Evolutionary conservation across 2,329 filamentous ascomycete genomes (phyloP).

Genomic region (Myriosclerotinia scirpicola): DNA sequence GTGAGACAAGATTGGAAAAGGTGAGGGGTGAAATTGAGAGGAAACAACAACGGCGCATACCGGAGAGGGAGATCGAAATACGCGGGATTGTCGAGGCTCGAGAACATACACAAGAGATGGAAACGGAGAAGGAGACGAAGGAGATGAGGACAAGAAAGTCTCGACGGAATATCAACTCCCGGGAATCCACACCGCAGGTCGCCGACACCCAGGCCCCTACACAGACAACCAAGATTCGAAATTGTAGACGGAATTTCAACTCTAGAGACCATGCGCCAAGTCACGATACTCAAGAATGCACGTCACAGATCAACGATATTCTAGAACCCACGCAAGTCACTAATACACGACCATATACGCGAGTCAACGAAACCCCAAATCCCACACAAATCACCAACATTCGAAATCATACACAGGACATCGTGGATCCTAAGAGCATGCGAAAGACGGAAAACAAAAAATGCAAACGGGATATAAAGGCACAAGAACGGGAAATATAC

Average conservation of each 20-base stretch:
- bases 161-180: background rate
- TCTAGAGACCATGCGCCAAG: background rate
- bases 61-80: background rate
- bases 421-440: background rate
- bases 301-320: background rate
- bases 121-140: background rate
- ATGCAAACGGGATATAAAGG: background rate
- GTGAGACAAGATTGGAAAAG: background rate
- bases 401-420: slow-evolving; percentile 1
- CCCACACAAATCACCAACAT: background rate
- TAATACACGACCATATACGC: background rate
- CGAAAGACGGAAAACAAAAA: background rate
- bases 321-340: background rate
- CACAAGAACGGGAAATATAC: background rate
- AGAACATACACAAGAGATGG: background rate
- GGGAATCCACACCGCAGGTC: background rate
- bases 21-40: background rate
- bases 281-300: background rate
- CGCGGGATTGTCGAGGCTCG: background rate
- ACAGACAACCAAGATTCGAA: background rate
- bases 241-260: background rate
- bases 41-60: background rate
- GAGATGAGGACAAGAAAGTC: background rate
- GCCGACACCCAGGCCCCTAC: background rate
- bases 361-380: background rate